Base-by-base conservation (phyloP, 306 rosid genomes). In the Myrica gale region DNA sequence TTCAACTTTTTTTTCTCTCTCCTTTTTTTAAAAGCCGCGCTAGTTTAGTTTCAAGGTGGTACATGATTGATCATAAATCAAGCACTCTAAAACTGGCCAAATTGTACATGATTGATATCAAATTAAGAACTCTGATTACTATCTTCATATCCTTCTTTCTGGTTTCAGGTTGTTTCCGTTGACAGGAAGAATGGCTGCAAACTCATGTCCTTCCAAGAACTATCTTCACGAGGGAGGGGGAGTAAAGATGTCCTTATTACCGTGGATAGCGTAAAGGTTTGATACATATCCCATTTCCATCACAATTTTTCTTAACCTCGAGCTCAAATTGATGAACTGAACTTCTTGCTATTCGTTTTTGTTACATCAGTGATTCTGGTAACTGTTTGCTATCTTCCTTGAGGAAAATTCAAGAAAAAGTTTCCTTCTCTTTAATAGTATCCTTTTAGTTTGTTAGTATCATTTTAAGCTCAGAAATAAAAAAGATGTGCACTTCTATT, bases 221-320 rank as follows among this genome's bases (percentile, higher is more conserved):
- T 93, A 84, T 93, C 98, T 78, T 88, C 97, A 13, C 96, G 97
- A 8, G 89, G 87, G 72, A 89, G 93, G 87, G 98, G 97, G 73
- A 78, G 93, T 79, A 93, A 85, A 83, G 97, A 87, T 76, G 51
- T 79, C 58, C 72, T 83, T 56, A 79, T 91, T 63, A 71, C 90
- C 50, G 69, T 87, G 75, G 90, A 91, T 80, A 85, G 84, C 91
- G 84, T 93, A 66, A 91, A 93, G 96, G 98, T 93, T 65, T 72
- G 74, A 69, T 76, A 6, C 74, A 41, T 65, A 16, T 26, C 50
- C 41, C 7, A 7, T 65, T 42, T 41, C 9, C 45, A 7, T 17
- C 50, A 41, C 17, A 26, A 71, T 69, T 39, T 65, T 60, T 5
- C 68, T 71, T 37, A 43, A 21, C 69, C 54, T 68, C 73, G 37